phyloP scores from a whole-genome alignment of 176 grass and related monocot genomes.

The Carex myosuroides region DNA sequence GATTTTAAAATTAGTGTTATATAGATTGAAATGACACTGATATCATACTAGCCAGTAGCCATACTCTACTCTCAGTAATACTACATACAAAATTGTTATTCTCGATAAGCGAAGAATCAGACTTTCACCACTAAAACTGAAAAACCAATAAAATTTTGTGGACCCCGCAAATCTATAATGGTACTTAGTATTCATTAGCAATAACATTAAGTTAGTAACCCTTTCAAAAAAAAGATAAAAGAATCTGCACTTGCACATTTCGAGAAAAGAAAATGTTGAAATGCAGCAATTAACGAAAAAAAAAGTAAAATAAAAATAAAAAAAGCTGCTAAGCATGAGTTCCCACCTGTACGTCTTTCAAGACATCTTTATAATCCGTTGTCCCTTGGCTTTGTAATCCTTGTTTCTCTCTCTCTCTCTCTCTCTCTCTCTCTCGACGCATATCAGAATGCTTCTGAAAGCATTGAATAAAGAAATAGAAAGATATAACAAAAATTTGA shows the following conservation, averaged over 20 bases:
- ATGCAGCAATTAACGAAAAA: not conserved
- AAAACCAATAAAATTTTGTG: not conserved
- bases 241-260: not conserved
- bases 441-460: constrained; percentile 7
- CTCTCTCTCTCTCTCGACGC: not conserved
- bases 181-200: not conserved
- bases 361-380: not conserved
- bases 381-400: not conserved
- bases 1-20: no score
- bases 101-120: not conserved
- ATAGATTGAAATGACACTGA: no score
- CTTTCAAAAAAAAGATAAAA: not conserved
- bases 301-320: no score
- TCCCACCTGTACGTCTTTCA: not conserved
- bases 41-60: no score
- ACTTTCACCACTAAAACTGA: not conserved
- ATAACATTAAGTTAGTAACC: not conserved
- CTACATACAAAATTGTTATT: not conserved
- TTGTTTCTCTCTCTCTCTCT: not conserved
- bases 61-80: no score
- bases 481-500: not conserved
- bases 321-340: not conserved
- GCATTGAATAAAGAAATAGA: not conserved
- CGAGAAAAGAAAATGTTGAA: not conserved
- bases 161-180: not conserved